These are phyloP conservation scores for Echinosphaeria canescens DNA, from an alignment of 2,329 filamentous ascomycete species.

Conservation along the genomic window DNA sequence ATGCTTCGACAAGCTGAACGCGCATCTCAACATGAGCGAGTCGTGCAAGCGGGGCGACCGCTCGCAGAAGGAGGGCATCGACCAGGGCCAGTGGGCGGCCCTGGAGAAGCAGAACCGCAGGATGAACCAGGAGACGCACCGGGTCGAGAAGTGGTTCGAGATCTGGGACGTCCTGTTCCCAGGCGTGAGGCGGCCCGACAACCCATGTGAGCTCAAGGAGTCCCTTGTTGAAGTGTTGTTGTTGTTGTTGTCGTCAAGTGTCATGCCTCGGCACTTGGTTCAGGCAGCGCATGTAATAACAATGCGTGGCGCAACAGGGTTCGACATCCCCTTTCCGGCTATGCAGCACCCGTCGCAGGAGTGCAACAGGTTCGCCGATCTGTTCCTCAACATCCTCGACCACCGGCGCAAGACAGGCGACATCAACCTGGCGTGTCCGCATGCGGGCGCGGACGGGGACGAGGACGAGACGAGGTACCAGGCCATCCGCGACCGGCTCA, in stretches of 20 bases:
- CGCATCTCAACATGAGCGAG: constrained; percentile 5
- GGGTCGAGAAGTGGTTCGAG: constrained; percentile 10
- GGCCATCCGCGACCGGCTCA: constrained; percentile 4
- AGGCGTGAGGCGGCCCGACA: constrained; percentile 4
- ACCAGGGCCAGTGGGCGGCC: constrained; percentile 7
- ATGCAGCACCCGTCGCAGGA: constrained; percentile 4
- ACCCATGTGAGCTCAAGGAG: constrained; percentile 9
- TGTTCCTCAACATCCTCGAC: constrained; percentile 7
- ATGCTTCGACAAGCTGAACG: constrained; percentile 4
- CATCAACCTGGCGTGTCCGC: constrained; percentile 4
- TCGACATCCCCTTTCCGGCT: constrained; percentile 1
- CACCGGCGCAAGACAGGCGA: constrained; percentile 8
- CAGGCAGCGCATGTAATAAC: constrained; percentile 3
- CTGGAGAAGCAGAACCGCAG: constrained; percentile 8
- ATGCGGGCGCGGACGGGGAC: too few relatives aligned
- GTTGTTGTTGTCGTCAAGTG: not conserved
- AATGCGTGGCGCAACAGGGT: constrained; percentile 6
- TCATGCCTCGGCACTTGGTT: not conserved
- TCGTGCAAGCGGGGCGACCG: constrained; percentile 6
- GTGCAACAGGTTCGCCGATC: constrained; percentile 6
- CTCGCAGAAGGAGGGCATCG: constrained; percentile 8
- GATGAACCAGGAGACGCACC: constrained; percentile 9
- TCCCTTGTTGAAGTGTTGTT: not conserved
- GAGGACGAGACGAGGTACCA: constrained; percentile 2
- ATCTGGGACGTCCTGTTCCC: constrained; percentile 9